phyloP scores from a whole-genome alignment of 331 rosid genomes.

The Erythrophleum ivorense region DNA sequence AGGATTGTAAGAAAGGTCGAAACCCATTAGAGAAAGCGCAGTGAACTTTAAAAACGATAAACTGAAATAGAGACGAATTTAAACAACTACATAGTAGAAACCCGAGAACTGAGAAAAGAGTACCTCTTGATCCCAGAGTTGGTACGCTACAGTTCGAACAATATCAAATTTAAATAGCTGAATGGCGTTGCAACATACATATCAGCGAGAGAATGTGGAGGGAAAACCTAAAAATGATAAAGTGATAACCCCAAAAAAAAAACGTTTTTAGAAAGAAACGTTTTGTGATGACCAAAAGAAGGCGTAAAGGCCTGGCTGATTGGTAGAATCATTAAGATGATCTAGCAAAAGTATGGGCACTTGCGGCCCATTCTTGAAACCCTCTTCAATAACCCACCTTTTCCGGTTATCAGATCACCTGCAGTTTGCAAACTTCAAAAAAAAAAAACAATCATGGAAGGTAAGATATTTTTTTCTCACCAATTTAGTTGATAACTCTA shows the following conservation, averaged over 20 bases:
- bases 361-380: not conserved
- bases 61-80: not conserved
- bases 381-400: no score
- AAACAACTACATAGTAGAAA: conserved; percentile 15
- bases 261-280: not conserved
- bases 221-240: conserved; percentile 43
- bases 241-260: not conserved
- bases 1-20: not conserved
- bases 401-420: no score
- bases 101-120: conserved; percentile 37
- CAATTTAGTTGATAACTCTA: no score
- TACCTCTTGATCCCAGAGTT: not conserved
- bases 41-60: not conserved
- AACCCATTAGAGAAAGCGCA: not conserved
- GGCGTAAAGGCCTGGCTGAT: no score
- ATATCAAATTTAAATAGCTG: not conserved
- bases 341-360: not conserved
- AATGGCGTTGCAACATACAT: not conserved
- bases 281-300: no score
- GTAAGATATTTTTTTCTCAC: no score
- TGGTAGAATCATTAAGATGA: no score
- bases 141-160: not conserved
- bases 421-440: no score
- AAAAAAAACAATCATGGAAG: no score
- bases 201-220: conserved; percentile 40